Conservation (phyloP, 2,329 filamentous ascomycete species). For the Lasiodiplodia gonubiensis region DNA sequence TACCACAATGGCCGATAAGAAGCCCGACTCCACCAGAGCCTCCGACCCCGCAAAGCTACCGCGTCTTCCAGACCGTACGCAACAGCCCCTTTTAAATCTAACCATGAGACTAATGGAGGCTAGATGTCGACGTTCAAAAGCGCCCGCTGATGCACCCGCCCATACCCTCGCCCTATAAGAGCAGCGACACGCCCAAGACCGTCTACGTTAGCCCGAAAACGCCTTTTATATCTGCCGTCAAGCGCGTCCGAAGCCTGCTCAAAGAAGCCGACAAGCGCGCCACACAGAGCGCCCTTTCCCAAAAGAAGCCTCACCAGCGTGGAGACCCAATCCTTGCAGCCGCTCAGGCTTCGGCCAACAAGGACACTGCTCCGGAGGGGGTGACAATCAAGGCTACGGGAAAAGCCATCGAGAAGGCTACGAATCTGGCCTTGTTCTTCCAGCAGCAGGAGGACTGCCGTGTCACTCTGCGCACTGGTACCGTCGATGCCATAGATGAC, state of each 20-base stretch:
- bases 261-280: slow-evolving; percentile 59
- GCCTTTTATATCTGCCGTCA: slow-evolving; percentile 71
- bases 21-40: not conserved
- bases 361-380: slow-evolving; percentile 48
- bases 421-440: slow-evolving; percentile 69
- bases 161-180: slow-evolving; percentile 60
- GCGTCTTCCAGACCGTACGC: slow-evolving; percentile 36
- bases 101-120: slow-evolving; percentile 16
- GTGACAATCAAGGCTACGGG: slow-evolving; percentile 70
- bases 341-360: slow-evolving; percentile 46
- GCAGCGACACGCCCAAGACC: slow-evolving; percentile 56
- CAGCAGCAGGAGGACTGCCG: slow-evolving; percentile 64
- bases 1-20: not conserved
- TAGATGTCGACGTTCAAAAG: slow-evolving; percentile 58
- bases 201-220: slow-evolving; percentile 71
- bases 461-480: slow-evolving; percentile 67
- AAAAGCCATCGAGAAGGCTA: slow-evolving; percentile 67
- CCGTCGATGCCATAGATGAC: slow-evolving; percentile 71
- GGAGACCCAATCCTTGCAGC: slow-evolving; percentile 34
- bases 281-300: slow-evolving; percentile 18
- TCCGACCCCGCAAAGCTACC: slow-evolving; percentile 5
- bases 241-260: slow-evolving; percentile 69
- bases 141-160: slow-evolving; percentile 64
- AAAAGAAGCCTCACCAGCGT: slow-evolving; percentile 19
- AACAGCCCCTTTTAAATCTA: not conserved